Percentiles rank a stretch among this genome's conserved stretches.
Conservation (phyloP, 2,329 filamentous ascomycete species). For the Hypocrella siamensis region DNA sequence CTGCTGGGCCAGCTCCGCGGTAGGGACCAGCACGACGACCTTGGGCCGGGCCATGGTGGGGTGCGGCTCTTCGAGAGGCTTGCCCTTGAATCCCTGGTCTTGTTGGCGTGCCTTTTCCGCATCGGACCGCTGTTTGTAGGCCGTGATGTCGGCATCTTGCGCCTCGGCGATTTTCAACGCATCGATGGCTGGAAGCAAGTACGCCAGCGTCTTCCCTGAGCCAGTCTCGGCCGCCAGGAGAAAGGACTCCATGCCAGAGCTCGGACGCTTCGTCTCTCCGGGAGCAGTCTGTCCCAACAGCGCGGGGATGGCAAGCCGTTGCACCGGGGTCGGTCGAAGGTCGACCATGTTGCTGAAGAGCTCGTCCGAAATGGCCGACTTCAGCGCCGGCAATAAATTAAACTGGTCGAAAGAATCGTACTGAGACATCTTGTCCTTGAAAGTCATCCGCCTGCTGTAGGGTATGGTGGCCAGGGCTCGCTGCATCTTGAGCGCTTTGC, state of each 20-base stretch:
- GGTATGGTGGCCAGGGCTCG: slow-evolving; percentile 59
- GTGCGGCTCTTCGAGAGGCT: slow-evolving; percentile 52
- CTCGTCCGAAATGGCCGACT: slow-evolving; percentile 55
- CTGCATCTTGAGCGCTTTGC: slow-evolving; percentile 90
- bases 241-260: slow-evolving; percentile 35
- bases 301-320: slow-evolving; percentile 74
- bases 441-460: slow-evolving; percentile 46
- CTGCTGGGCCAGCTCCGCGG: slow-evolving; percentile 80
- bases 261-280: slow-evolving; percentile 13
- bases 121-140: slow-evolving; percentile 38
- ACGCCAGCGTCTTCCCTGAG: slow-evolving; percentile 91
- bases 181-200: slow-evolving; percentile 72
- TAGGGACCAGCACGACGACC: slow-evolving; percentile 78
- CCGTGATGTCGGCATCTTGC: slow-evolving; percentile 39
- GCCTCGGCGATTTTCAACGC: slow-evolving; percentile 66
- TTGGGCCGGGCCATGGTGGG: slow-evolving; percentile 65
- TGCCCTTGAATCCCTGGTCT: slow-evolving; percentile 37
- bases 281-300: slow-evolving; percentile 43
- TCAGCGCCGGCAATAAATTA: slow-evolving; percentile 53
- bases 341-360: slow-evolving; percentile 61
- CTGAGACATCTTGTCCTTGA: slow-evolving; percentile 42
- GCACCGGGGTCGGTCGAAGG: slow-evolving; percentile 72
- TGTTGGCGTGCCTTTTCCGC: slow-evolving; percentile 41
- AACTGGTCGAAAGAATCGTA: slow-evolving; percentile 73
- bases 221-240: slow-evolving; percentile 91